Conservation (phyloP, 164 flowering plant genomes). For the Aristolochia contorta region DNA sequence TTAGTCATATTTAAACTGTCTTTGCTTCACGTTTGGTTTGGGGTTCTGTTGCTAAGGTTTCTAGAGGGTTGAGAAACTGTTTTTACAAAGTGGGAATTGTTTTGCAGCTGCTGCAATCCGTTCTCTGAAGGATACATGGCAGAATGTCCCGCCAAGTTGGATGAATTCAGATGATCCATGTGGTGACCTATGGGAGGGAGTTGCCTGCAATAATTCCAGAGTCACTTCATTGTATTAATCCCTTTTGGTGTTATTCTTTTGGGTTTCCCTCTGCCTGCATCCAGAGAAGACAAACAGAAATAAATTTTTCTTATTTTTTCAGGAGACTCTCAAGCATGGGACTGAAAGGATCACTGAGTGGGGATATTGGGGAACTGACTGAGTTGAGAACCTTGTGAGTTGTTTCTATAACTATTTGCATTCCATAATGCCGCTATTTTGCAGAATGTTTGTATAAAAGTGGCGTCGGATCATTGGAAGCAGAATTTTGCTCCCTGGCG, state of each 20-base stretch:
- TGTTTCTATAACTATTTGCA: not conserved
- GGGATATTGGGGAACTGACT: conserved; percentile 70
- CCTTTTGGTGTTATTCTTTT: not conserved
- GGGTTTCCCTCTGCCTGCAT: not conserved
- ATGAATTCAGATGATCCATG: conserved; percentile 62
- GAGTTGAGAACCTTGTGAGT: conserved; percentile 74
- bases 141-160: conserved; percentile 83
- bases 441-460: not conserved
- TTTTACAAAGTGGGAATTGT: not conserved
- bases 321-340: conserved; percentile 78
- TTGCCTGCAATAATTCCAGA: conserved; percentile 56
- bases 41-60: too few relatives aligned
- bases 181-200: conserved; percentile 70
- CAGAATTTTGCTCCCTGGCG: not conserved
- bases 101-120: conserved; percentile 43
- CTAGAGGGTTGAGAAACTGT: too few relatives aligned
- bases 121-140: conserved; percentile 49
- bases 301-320: conserved; percentile 8
- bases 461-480: not conserved
- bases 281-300: not conserved
- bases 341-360: conserved; percentile 50
- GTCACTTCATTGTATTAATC: conserved; percentile 68
- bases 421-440: not conserved
- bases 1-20: too few relatives aligned
- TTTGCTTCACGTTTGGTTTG: too few relatives aligned